Base-by-base conservation (phyloP, 2,329 filamentous ascomycete species). In the Aureobasidium sp. region DNA sequence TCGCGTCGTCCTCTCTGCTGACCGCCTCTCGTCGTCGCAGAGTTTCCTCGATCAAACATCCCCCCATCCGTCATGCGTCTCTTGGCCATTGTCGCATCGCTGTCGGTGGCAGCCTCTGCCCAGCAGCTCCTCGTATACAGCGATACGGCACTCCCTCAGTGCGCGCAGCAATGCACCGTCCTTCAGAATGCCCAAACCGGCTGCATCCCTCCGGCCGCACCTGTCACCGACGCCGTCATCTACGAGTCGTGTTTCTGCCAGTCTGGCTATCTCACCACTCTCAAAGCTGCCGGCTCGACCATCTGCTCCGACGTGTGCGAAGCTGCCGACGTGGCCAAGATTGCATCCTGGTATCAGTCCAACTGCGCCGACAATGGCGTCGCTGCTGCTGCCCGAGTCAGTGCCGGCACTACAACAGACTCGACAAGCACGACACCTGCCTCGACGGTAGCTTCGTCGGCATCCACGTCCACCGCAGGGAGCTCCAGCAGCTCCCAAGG, bases 171-270 rank as follows among this genome's bases (percentile, higher is more conserved):
- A 60, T 76, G 75, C 63, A 63, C 67, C 17, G 62, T 70, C 52
- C 70, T 77, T 60, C 57, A 67, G 70, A 83, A 89, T 73, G 90
- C 88, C 63, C 89, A 91, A 70, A 82, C 82, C 49, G 84, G 79
- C 64, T 95, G 91, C 74, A 81, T 87, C 1, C 87, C 87, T 3
- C 74, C 77, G 11, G 83, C 82, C 4, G 79, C 76, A 27, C 73
- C 81, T 5, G 72, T 75, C 7, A 79, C 80, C 55, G 78, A 80
- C 52, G 72, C 80, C 44, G 69, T 73, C 22, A 81, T 79, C 47
- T 90, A 88, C 72, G 79, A 84, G 57, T 78, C 80, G 39, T 95
- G 91, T 75, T 91, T 95, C 77, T 96, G 91, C 76, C 77, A 80
- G 68, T 84, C 87, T 55, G 66, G 78, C 14, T 76, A 80, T 25